Percentiles rank a stretch among this genome's conserved stretches.
Conservation (phyloP, 2,329 filamentous ascomycete genomes). For the Emericellopsis atlantica region DNA sequence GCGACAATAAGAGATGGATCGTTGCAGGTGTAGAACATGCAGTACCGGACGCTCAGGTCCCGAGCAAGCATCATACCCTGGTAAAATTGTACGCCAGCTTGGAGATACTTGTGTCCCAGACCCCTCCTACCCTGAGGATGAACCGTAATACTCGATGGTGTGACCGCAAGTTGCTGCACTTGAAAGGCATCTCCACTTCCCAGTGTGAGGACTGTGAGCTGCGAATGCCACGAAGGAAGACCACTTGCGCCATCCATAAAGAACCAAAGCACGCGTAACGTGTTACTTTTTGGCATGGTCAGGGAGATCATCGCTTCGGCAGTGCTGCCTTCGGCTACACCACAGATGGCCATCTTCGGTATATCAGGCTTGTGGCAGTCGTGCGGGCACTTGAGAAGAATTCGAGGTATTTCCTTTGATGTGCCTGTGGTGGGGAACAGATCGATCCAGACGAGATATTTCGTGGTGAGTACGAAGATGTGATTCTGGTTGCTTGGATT, state of each 20-base stretch:
- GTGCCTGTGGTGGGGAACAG: slow-evolving; percentile 12
- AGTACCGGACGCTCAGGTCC: slow-evolving; percentile 29
- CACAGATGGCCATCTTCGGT: slow-evolving; percentile 16
- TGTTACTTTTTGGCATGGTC: slow-evolving; percentile 16
- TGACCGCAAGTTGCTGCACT: slow-evolving; percentile 6
- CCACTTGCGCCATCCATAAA: slow-evolving; percentile 7
- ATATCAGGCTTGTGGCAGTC: slow-evolving; percentile 2
- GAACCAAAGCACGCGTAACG: slow-evolving; percentile 23
- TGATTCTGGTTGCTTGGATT: slow-evolving; percentile 32
- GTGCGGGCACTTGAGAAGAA: slow-evolving; percentile 14
- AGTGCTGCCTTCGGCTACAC: slow-evolving; percentile 8
- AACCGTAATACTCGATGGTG: slow-evolving; percentile 10
- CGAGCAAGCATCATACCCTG: slow-evolving; percentile 29
- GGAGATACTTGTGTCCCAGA: slow-evolving; percentile 15
- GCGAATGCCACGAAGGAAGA: slow-evolving; percentile 23
- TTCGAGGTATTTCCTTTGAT: background rate
- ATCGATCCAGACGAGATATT: slow-evolving; percentile 34
- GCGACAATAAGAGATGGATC: slow-evolving; percentile 11
- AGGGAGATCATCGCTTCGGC: slow-evolving; percentile 16
- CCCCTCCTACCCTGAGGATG: slow-evolving; percentile 5
- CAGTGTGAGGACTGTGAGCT: slow-evolving; percentile 15
- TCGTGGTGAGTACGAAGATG: slow-evolving; percentile 47
- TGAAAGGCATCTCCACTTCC: slow-evolving; percentile 1
- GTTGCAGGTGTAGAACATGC: slow-evolving; percentile 15
- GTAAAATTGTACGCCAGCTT: slow-evolving; percentile 27